A percentile compares a stretch with the other conserved stretches of the same genome.
Conservation (phyloP, 2,329 filamentous ascomycete species). For the Pseudogymnoascus sp. region DNA sequence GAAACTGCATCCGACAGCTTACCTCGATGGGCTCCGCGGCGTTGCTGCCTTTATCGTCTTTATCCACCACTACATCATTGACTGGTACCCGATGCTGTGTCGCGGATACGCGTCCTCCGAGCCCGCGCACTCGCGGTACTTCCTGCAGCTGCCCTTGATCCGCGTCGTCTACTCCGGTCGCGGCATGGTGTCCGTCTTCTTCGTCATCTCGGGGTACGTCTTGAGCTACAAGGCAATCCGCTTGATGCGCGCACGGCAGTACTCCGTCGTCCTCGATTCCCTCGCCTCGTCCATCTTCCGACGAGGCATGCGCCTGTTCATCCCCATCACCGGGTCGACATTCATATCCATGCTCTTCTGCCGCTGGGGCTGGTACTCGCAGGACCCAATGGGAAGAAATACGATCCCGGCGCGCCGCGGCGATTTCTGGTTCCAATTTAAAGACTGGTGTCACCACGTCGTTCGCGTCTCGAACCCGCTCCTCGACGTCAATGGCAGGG, state of each 20-base stretch:
- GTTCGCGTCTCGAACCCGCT: background rate
- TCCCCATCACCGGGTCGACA: conserved; percentile 38
- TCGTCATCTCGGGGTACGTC: conserved; percentile 44
- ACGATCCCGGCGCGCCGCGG: background rate
- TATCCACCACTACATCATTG: conserved; percentile 36
- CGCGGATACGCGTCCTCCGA: background rate
- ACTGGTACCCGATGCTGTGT: background rate
- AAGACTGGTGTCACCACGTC: background rate
- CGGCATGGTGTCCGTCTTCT: conserved; percentile 46
- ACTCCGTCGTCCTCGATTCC: conserved; percentile 32
- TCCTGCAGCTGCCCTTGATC: conserved; percentile 39
- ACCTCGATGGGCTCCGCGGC: conserved; percentile 39
- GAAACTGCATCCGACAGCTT: conserved; percentile 30
- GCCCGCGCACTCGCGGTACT: conserved; percentile 17
- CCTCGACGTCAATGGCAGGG: background rate
- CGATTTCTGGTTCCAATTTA: background rate
- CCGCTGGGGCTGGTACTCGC: background rate
- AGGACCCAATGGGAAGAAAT: background rate
- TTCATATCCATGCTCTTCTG: conserved; percentile 25
- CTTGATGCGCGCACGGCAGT: conserved; percentile 33
- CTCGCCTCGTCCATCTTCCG: conserved; percentile 42
- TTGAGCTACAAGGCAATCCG: conserved; percentile 39
- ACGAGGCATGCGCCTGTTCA: conserved; percentile 39
- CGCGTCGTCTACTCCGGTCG: conserved; percentile 38
- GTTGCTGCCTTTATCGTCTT: conserved; percentile 39